phyloP scores from a whole-genome alignment of 345 rosid genomes.

The Bretschneidera sinensis region DNA sequence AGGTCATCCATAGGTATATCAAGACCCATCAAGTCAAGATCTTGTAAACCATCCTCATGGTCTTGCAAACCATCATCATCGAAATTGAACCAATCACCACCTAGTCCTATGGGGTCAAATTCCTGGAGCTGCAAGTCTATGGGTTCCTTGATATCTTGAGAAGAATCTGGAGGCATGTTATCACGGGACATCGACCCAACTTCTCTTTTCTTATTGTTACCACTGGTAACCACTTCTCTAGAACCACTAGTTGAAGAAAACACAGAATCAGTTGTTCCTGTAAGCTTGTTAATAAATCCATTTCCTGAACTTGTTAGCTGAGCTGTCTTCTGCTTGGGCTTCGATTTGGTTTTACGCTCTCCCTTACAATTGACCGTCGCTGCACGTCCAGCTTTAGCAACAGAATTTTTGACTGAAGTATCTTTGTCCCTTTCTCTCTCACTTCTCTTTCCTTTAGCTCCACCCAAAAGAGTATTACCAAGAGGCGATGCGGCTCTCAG shows the following conservation, averaged over 20 bases:
- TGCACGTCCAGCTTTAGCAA: constrained; percentile 32
- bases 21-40: constrained; percentile 35
- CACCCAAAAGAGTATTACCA: constrained; percentile 24
- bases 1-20: constrained; percentile 67
- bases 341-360: constrained; percentile 48
- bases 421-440: constrained; percentile 46
- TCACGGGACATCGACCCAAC: constrained; percentile 15
- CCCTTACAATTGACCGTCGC: constrained; percentile 27
- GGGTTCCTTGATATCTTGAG: constrained; percentile 26
- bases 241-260: constrained; percentile 12
- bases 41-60: constrained; percentile 42
- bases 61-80: constrained; percentile 51
- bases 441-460: constrained; percentile 58
- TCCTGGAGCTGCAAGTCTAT: constrained; percentile 22
- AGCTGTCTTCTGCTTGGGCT: constrained; percentile 50
- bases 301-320: constrained; percentile 38
- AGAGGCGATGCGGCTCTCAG: constrained; percentile 27
- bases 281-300: constrained; percentile 27
- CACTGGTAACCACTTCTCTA: not conserved
- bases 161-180: constrained; percentile 12
- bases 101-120: constrained; percentile 38
- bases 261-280: constrained; percentile 20
- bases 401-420: constrained; percentile 15
- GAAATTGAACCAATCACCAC: constrained; percentile 31
- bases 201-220: constrained; percentile 28